Percentiles rank a stretch among this genome's conserved stretches.
Evolutionary conservation across 257 asterid genomes (phyloP).

Genomic region (Jaltomata sinuosa): DNA sequence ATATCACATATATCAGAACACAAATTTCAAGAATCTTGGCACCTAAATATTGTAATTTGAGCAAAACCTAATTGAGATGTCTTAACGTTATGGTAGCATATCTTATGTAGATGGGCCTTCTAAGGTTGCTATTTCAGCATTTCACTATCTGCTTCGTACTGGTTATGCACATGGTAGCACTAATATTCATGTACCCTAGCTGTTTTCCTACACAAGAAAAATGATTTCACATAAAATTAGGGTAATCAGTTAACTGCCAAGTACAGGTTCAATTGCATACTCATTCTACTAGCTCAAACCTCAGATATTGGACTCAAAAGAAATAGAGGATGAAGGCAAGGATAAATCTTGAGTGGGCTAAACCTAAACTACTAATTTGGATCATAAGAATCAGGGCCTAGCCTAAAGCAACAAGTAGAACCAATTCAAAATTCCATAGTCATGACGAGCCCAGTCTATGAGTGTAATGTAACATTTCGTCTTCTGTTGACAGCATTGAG

Average conservation of each 20-base stretch:
- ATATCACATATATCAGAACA: no score
- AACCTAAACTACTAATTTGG: not conserved
- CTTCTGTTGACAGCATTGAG: not conserved
- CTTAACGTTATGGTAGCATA: no score
- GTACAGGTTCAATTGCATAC: not conserved
- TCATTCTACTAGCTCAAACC: not conserved
- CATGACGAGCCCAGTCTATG: not conserved
- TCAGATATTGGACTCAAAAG: not conserved
- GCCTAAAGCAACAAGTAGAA: not conserved
- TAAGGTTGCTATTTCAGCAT: not conserved
- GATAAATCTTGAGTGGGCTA: not conserved
- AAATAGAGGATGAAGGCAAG: not conserved
- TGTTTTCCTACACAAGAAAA: not conserved
- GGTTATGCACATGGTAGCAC: not conserved
- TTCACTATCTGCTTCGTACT: not conserved
- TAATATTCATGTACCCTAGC: not conserved
- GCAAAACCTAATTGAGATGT: no score
- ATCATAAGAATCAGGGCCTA: not conserved
- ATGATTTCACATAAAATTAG: not conserved
- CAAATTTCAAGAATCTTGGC: no score
- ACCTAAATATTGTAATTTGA: no score
- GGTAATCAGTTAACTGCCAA: not conserved
- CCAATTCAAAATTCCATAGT: not conserved
- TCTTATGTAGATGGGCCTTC: not conserved
- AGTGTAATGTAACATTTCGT: not conserved